Conservation (phyloP, 2,329 filamentous ascomycete genomes). For the Colletotrichum sp. region DNA sequence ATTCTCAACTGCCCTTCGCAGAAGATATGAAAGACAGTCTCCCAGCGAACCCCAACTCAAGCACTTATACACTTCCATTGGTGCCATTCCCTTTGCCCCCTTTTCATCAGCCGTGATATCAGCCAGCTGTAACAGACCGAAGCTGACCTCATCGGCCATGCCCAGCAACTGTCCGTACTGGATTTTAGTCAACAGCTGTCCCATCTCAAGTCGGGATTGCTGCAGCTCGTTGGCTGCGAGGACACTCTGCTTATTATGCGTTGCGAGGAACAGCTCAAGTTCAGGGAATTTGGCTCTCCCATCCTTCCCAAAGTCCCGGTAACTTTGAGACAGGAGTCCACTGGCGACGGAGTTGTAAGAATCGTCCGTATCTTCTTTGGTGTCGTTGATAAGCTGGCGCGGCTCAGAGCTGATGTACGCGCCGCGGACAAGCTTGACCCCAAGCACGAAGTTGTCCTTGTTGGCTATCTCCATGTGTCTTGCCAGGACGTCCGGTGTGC, state of each 20-base stretch:
- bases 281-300: slow-evolving; percentile 54
- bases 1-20: neutral
- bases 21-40: neutral
- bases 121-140: slow-evolving; percentile 50
- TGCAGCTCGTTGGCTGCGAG: slow-evolving; percentile 66
- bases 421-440: slow-evolving; percentile 76
- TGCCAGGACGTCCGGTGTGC: slow-evolving; percentile 60
- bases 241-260: slow-evolving; percentile 66
- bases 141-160: slow-evolving; percentile 93
- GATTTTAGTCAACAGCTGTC: slow-evolving; percentile 41
- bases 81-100: neutral
- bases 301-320: slow-evolving; percentile 42
- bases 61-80: neutral
- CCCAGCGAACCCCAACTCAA: neutral
- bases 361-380: slow-evolving; percentile 71
- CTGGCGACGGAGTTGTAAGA: slow-evolving; percentile 75
- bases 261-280: slow-evolving; percentile 74
- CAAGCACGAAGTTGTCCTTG: slow-evolving; percentile 66
- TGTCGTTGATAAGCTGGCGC: slow-evolving; percentile 71
- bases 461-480: slow-evolving; percentile 63
- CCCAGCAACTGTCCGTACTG: slow-evolving; percentile 44
- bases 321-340: slow-evolving; percentile 68
- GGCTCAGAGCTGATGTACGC: slow-evolving; percentile 78
- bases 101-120: neutral
- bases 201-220: slow-evolving; percentile 53